phyloP scores from a whole-genome alignment of 306 rosid genomes.

The Alnus rubra region DNA sequence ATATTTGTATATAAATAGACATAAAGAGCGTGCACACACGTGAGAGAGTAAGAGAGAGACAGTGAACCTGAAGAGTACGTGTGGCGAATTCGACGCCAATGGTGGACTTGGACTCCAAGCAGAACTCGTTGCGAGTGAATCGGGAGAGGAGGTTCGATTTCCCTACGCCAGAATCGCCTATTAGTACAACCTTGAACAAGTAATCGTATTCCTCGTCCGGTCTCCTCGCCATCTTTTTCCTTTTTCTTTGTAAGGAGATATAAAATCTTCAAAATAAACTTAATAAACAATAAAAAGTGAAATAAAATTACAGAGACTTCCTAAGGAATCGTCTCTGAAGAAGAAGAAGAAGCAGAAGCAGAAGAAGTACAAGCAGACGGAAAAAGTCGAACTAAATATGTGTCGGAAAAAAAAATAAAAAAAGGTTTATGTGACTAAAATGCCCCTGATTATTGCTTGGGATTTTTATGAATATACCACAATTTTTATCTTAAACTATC shows the following conservation, averaged over 20 bases:
- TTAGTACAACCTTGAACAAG: slow-evolving; percentile 86
- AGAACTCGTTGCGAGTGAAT: slow-evolving; percentile 95
- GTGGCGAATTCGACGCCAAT: slow-evolving; percentile 97
- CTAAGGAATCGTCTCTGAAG: slow-evolving; percentile 13
- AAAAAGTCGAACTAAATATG: neutral
- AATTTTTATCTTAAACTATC: no score
- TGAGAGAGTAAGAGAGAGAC: neutral
- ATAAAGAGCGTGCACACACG: neutral
- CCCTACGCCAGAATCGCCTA: slow-evolving; percentile 96
- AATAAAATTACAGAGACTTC: neutral
- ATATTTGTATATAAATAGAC: neutral
- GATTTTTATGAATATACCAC: neutral
- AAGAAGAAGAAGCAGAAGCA: neutral
- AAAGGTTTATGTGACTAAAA: neutral
- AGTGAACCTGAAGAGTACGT: slow-evolving; percentile 79
- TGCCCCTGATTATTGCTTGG: neutral
- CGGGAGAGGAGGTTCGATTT: slow-evolving; percentile 96
- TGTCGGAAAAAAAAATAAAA: neutral
- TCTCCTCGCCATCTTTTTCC: slow-evolving; percentile 54
- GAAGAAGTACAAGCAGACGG: neutral
- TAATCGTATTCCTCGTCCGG: slow-evolving; percentile 91
- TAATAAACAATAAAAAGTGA: neutral
- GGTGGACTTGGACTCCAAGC: slow-evolving; percentile 93
- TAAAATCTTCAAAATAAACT: neutral
- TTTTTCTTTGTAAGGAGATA: neutral